These are phyloP conservation scores for Trichocladium antarcticum DNA, from an alignment of 495 filamentous ascomycete species.

Conservation along the genomic window DNA sequence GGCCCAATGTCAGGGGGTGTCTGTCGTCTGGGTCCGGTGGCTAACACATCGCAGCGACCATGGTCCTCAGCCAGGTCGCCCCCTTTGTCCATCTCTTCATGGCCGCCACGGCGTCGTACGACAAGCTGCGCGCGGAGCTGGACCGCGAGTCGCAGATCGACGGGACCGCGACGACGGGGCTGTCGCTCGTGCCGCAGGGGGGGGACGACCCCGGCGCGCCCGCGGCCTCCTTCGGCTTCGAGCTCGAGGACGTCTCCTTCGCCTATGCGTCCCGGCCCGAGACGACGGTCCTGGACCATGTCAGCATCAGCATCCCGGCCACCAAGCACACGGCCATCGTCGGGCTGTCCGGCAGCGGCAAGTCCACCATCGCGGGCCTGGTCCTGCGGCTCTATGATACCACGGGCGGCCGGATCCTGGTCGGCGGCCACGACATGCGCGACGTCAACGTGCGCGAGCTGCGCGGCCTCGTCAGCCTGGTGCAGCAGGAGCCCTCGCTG, in stretches of 20 bases:
- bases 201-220: conserved; percentile 35
- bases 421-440: conserved; percentile 45
- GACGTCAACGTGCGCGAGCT: conserved; percentile 48
- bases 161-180: conserved; percentile 51
- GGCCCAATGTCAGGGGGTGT: conserved; percentile 41
- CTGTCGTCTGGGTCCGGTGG: conserved; percentile 14
- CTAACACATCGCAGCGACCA: conserved; percentile 34
- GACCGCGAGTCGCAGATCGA: conserved; percentile 62
- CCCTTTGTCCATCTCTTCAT: conserved; percentile 52
- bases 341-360: conserved; percentile 47
- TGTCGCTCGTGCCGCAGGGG: conserved; percentile 41
- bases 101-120: conserved; percentile 43
- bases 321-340: conserved; percentile 76
- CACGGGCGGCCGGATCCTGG: conserved; percentile 29
- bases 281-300: conserved; percentile 66
- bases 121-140: conserved; percentile 42
- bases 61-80: conserved; percentile 52
- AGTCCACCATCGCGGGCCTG: conserved; percentile 75
- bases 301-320: conserved; percentile 65
- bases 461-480: conserved; percentile 47
- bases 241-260: conserved; percentile 69
- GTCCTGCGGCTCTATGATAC: conserved; percentile 38
- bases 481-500: conserved; percentile 57
- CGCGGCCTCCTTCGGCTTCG: conserved; percentile 65
- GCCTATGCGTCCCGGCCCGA: conserved; percentile 86